Evolutionary conservation across 257 asterid species (phyloP).

Genomic region (Coffea canephora): DNA sequence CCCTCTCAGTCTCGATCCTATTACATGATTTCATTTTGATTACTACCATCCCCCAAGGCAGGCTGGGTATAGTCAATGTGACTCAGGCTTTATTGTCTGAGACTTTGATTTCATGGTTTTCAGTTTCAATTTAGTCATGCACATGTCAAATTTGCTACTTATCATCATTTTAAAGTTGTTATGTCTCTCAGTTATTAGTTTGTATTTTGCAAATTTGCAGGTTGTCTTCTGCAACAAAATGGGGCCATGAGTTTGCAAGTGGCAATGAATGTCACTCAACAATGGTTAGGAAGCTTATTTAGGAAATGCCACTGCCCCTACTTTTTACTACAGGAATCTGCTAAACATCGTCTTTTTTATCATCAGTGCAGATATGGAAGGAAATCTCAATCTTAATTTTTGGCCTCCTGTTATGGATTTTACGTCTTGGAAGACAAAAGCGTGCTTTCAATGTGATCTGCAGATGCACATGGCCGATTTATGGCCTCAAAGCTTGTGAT

Average conservation of each 20-base stretch:
- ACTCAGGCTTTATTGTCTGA: not conserved
- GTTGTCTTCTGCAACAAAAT: conserved; percentile 8
- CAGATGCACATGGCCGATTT: not conserved
- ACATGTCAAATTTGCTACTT: not conserved
- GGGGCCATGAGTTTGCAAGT: conserved; percentile 7
- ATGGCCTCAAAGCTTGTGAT: not conserved
- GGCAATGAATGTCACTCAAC: not conserved
- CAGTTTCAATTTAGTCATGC: not conserved
- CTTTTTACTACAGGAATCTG: not conserved
- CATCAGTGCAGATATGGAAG: not conserved
- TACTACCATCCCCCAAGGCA: not conserved
- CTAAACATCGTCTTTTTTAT: not conserved
- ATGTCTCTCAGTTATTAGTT: conserved; percentile 15
- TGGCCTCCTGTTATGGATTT: not conserved
- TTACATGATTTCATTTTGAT: not conserved
- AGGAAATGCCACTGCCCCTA: not conserved
- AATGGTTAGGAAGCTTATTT: conserved; percentile 7
- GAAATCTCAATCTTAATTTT: not conserved
- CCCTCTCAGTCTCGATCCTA: not conserved
- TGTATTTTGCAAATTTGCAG: conserved; percentile 21
- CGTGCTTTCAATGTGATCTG: not conserved
- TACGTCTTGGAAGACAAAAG: not conserved
- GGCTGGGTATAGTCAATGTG: not conserved
- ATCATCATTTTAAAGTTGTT: not conserved
- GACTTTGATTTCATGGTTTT: not conserved